Conservation (phyloP, 108 stramenopile genomes). For the Skeletonema tropicum region DNA sequence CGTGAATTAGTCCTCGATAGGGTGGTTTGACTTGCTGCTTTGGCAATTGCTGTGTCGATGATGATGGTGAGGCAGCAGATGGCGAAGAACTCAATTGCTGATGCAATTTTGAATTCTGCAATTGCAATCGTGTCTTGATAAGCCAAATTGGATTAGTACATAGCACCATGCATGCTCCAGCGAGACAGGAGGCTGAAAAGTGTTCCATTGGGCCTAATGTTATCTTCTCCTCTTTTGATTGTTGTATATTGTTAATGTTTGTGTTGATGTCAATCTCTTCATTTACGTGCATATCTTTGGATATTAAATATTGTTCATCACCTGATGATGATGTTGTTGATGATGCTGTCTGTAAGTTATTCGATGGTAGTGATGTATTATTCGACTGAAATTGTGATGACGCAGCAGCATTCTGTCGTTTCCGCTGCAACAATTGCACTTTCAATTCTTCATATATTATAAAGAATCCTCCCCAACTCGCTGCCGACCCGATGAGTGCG, state of each 20-base stretch:
- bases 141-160: conserved; percentile 98
- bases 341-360: background rate
- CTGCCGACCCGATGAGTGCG: conserved; percentile 89
- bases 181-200: conserved; percentile 63
- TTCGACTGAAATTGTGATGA: background rate
- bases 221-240: background rate
- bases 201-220: conserved; percentile 67
- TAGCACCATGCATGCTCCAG: conserved; percentile 91
- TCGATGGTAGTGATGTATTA: background rate
- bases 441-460: conserved; percentile 95
- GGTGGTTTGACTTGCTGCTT: conserved; percentile 49
- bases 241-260: conserved; percentile 6
- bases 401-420: background rate
- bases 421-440: conserved; percentile 42
- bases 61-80: conserved; percentile 6
- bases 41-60: conserved; percentile 17
- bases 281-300: conserved; percentile 30
- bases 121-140: conserved; percentile 96
- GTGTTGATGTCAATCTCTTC: conserved; percentile 34
- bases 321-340: too few species aligned
- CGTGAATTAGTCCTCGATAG: conserved; percentile 76
- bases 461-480: conserved; percentile 98
- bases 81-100: conserved; percentile 17
- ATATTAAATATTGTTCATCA: conserved; percentile 9
- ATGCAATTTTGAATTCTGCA: conserved; percentile 75